phyloP scores from a whole-genome alignment of 768 basidiomycete genomes.

The Xerocomellus intermedius region DNA sequence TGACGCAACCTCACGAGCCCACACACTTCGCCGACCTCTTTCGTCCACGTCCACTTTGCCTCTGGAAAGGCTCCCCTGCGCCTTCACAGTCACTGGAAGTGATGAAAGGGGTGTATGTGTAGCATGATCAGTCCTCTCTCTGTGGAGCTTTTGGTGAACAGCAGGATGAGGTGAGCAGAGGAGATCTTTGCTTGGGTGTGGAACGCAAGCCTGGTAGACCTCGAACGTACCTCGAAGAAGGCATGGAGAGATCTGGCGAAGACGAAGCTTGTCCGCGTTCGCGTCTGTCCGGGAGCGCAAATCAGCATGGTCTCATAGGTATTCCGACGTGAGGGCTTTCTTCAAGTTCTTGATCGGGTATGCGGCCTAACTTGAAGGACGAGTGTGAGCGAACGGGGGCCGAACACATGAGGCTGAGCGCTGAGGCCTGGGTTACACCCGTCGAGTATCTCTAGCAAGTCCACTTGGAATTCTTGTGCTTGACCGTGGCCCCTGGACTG shows the following conservation, averaged over 20 bases:
- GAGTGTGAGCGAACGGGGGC: constrained; percentile 4
- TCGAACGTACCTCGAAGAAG: constrained; percentile 78
- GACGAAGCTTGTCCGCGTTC: constrained; percentile 71
- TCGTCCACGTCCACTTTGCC: constrained; percentile 78
- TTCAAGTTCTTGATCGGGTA: constrained; percentile 73
- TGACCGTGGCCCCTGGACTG: constrained; percentile 44
- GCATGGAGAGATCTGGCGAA: constrained; percentile 62
- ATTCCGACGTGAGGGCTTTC: constrained; percentile 72
- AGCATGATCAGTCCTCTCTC: constrained; percentile 75
- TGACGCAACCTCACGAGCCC: constrained; percentile 53
- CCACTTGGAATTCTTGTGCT: too few relatives aligned
- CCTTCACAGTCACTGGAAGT: constrained; percentile 96
- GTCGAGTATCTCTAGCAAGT: constrained; percentile 48
- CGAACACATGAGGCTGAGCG: constrained; percentile 31
- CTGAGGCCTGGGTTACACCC: constrained; percentile 56
- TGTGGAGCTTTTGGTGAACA: constrained; percentile 33
- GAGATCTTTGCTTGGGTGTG: not conserved
- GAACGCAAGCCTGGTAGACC: too few relatives aligned
- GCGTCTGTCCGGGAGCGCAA: constrained; percentile 77
- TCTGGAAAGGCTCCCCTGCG: constrained; percentile 92
- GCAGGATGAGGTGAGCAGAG: constrained; percentile 1
- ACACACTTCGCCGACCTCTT: constrained; percentile 49
- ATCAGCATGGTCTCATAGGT: constrained; percentile 84
- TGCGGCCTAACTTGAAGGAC: constrained; percentile 61
- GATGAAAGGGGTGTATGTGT: constrained; percentile 82